A percentile compares a stretch with the other conserved stretches of the same genome.
Evolutionary conservation across 192 early-diverging fungal genomes (phyloP).

Genomic region (Rhizoclosmatium globosum): DNA sequence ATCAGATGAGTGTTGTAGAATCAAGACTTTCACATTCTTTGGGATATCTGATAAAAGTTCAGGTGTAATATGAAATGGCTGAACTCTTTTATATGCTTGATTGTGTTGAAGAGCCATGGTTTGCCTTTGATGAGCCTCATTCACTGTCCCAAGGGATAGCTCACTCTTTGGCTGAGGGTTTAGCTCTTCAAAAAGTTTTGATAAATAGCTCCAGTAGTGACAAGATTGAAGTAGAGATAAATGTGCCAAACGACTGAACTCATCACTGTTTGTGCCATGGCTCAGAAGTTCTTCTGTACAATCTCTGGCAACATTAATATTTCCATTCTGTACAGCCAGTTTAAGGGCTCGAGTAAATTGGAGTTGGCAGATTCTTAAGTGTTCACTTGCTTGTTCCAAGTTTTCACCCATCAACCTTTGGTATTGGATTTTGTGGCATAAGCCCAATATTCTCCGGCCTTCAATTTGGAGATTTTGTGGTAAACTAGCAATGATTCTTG

Average conservation of each 20-base stretch:
- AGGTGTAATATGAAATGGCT: neutral
- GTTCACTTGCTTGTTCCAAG: neutral
- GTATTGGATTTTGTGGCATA: slow-evolving; percentile 22
- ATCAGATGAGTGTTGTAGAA: slow-evolving; percentile 23
- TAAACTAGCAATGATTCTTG: neutral
- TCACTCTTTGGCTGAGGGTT: neutral
- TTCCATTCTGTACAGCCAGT: neutral
- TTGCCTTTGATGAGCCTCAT: neutral
- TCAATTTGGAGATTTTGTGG: neutral
- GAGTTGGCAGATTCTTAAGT: neutral
- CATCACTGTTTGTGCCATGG: neutral
- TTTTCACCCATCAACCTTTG: neutral
- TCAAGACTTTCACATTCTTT: slow-evolving; percentile 26
- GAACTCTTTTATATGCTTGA: slow-evolving; percentile 4
- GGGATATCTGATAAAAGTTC: slow-evolving; percentile 24
- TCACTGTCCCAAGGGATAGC: neutral
- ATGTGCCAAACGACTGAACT: neutral
- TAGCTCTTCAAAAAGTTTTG: neutral
- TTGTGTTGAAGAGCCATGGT: neutral
- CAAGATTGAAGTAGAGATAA: slow-evolving; percentile 10
- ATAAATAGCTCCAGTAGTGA: slow-evolving; percentile 21
- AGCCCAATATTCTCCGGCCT: neutral
- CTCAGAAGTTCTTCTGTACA: slow-evolving; percentile 17
- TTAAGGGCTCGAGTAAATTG: slow-evolving; percentile 14
- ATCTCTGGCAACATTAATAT: neutral